phyloP scores from a whole-genome alignment of 2,329 filamentous ascomycete species.

The Pseudogymnoascus verrucosus region DNA sequence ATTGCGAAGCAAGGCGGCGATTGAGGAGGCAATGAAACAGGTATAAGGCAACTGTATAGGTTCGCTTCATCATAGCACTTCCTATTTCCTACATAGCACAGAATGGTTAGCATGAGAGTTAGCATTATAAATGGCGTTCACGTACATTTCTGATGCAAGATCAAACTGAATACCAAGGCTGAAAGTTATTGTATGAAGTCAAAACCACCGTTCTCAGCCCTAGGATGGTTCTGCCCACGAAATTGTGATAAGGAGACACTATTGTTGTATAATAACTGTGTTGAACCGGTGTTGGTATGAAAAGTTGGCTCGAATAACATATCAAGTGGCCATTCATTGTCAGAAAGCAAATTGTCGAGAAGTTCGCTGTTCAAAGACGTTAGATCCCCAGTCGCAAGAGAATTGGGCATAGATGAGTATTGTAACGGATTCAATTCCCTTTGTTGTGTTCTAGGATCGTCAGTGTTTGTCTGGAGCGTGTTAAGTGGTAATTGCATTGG shows the following conservation, averaged over 20 bases:
- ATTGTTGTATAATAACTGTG: neutral
- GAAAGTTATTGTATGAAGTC: neutral
- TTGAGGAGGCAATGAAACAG: constrained; percentile 29
- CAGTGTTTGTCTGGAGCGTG: neutral
- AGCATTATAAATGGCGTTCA: neutral
- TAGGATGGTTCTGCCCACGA: neutral
- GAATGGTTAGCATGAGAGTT: neutral
- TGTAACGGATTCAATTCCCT: neutral
- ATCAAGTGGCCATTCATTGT: neutral
- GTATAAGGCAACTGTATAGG: constrained; percentile 11
- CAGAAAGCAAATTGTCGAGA: neutral
- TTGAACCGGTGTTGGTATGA: neutral
- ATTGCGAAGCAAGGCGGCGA: constrained; percentile 31
- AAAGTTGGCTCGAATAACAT: neutral
- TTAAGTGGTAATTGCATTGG: neutral
- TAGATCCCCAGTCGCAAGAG: neutral
- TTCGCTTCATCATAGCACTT: neutral
- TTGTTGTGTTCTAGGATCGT: neutral
- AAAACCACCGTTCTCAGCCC: neutral
- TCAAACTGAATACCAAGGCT: neutral
- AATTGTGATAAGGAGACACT: neutral
- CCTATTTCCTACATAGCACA: neutral
- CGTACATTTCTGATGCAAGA: neutral
- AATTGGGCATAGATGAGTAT: neutral
- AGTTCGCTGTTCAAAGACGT: neutral